Base-by-base conservation (phyloP, 2,329 filamentous ascomycete species). In the Plenodomus lindquistii region DNA sequence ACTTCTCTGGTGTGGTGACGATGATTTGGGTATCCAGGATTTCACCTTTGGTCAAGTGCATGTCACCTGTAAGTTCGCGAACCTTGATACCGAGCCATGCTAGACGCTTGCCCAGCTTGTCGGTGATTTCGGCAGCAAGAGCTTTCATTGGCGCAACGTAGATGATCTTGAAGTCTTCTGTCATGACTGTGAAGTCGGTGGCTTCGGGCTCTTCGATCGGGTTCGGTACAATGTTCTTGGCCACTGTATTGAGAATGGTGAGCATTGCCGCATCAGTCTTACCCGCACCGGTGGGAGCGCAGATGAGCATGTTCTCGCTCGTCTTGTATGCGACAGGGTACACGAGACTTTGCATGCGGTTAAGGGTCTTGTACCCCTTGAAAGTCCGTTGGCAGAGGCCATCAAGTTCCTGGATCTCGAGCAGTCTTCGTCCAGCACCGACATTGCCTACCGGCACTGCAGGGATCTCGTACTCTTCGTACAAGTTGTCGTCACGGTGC, bases 101-200 rank as follows among this genome's bases (percentile, higher is more conserved):
- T 3, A 99, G 82, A 20, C 93, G 86, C 71, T 91, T 96, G 39
- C 91, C 89, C 2, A 99, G 79, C 75, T 99, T 99, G 29, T 92
- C 90, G 0, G 94, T 97, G 35, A 99, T 88, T 74, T 99, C 94
- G 7, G 95, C 94, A 4, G 95, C 95, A 16, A 99, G 79, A 0
- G 94, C 95, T 73, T 99, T 99, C 95, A 99, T 99, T 0, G 94
- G 95, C 1, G 95, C 94, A 35, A 99, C 94, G 62, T 99, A 99
- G 47, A 99, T 91, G 62, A 99, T 93, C 74, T 99, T 97, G 81
- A 97, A 97, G 62, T 96, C 90, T 43, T 96, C 88, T 0, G 85
- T 77, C 48, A 88, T 81, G n/a, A 96, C 89, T 1, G 82, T 83
- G 66, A 97, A 97, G 34, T 96, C 88, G 0, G 81, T 85, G 0